Base-by-base conservation (phyloP, 345 rosid genomes). In the Pistacia integerrima region DNA sequence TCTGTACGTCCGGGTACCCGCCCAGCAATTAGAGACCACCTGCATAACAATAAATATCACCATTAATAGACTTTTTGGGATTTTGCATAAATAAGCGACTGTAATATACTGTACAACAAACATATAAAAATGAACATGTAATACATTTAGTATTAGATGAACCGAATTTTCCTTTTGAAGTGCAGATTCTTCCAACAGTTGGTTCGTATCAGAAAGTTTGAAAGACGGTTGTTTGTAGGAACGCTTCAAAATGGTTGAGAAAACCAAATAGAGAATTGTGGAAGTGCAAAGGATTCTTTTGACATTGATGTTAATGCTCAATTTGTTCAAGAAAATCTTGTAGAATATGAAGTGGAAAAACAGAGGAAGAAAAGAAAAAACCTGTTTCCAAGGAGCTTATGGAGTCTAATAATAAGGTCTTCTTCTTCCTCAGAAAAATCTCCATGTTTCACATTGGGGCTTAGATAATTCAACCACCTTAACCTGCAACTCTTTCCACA, bases 1-100 rank as follows among this genome's bases (percentile, higher is more conserved):
- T 87, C 89, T 12, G 91, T 86, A 64, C 89, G 79, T 70, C 85
- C 89, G 2, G 91, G 89, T 20, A 88, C 80, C 56, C 91, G 74
- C 35, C 89, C 89, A 59, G 91, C 91, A 66, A 88, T 88, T 14
- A 88, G 74, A 3, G 91, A 82, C 91, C 91, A 88, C 82, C 90
- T 87, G 49, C 18, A 20, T 30, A 13, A 8, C 9, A 73, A 10
- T 16, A 61, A 9, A 4, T 11, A 28, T 58, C 58, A 25, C 8
- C 75, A 46, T 72, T 61, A 54, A 30, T 54, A 35, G 22, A 12
- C 3, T 17, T 3, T 22, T 51, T 1, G 22, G 46, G 70, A 2
- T 25, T 67, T 51, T 17, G n/a, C 70, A 67, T 10, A 25, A 66
- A 20, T 49, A 49, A 49, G 54, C 54, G 54, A 52, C 56, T 52